phyloP scores from a whole-genome alignment of 768 basidiomycete species.

The Phlebiopsis flavidoalba region DNA sequence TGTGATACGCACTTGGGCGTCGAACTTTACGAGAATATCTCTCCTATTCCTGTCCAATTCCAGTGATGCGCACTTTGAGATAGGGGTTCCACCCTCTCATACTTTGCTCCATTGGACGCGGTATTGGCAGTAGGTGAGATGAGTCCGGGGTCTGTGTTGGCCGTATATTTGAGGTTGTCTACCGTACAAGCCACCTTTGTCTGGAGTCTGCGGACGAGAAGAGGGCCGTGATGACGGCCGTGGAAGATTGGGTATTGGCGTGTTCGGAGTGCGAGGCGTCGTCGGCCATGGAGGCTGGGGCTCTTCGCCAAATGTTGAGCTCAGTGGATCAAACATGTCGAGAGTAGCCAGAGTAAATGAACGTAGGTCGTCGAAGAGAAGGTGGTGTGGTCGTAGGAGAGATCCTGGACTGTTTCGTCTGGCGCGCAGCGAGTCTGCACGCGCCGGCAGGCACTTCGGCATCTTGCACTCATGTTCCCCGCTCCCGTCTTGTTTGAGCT shows the following conservation, averaged over 20 bases:
- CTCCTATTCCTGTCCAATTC: slow-evolving; percentile 91
- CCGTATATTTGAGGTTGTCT: slow-evolving; percentile 85
- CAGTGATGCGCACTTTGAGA: slow-evolving; percentile 84
- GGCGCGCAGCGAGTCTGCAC: background rate
- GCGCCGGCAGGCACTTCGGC: background rate
- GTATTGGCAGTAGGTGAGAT: slow-evolving; percentile 68
- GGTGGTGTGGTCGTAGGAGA: background rate
- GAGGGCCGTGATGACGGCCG: slow-evolving; percentile 49
- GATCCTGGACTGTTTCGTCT: background rate
- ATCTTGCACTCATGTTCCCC: background rate
- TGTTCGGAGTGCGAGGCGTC: slow-evolving; percentile 67
- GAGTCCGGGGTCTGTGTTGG: slow-evolving; percentile 76
- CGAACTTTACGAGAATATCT: slow-evolving; percentile 90
- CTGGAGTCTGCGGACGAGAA: slow-evolving; percentile 11
- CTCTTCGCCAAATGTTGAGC: slow-evolving; percentile 46
- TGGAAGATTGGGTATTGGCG: slow-evolving; percentile 67
- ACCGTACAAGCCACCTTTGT: slow-evolving; percentile 56
- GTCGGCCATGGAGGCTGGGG: slow-evolving; percentile 71
- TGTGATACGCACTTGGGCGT: slow-evolving; percentile 72
- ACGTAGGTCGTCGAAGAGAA: background rate
- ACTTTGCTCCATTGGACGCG: slow-evolving; percentile 62
- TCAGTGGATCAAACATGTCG: slow-evolving; percentile 71
- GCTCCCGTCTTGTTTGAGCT: background rate
- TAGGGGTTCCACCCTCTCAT: slow-evolving; percentile 80
- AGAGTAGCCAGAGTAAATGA: slow-evolving; percentile 2